Conservation (phyloP, 2,329 filamentous ascomycete species). For the Monosporascus sp. region DNA sequence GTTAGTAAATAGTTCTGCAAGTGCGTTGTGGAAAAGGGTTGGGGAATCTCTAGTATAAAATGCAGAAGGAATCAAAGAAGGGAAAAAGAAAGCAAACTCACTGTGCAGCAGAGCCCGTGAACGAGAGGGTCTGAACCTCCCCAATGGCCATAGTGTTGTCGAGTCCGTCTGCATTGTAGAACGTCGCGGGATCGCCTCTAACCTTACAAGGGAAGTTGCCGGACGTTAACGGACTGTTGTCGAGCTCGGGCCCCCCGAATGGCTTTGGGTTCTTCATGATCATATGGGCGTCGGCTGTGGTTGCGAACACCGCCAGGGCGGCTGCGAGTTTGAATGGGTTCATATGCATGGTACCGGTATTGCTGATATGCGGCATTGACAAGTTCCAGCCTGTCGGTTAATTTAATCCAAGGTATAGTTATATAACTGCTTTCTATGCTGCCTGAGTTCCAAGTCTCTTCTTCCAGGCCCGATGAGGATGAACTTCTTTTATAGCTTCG, state of each 20-base stretch:
- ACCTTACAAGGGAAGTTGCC: conserved; percentile 65
- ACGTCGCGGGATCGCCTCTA: conserved; percentile 19
- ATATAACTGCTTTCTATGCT: no score
- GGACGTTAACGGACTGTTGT: conserved; percentile 53
- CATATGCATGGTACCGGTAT: conserved; percentile 36
- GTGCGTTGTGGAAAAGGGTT: no score
- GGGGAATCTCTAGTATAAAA: no score
- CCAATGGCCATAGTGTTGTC: conserved; percentile 36
- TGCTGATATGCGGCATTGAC: not conserved
- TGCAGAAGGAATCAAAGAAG: no score
- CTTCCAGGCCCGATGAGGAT: no score
- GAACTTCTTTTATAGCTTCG: no score
- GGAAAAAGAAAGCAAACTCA: no score
- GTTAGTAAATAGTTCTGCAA: no score
- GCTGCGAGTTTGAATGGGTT: conserved; percentile 24
- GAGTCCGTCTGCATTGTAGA: conserved; percentile 34
- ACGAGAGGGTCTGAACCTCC: conserved; percentile 43
- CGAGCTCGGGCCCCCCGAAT: conserved; percentile 38
- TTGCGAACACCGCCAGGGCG: conserved; percentile 42
- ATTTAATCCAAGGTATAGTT: no score
- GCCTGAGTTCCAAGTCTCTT: no score
- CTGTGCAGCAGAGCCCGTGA: conserved; percentile 59
- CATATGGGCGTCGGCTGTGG: conserved; percentile 57
- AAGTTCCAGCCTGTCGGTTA: not conserved
- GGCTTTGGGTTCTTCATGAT: conserved; percentile 55